Evolutionary conservation across 1,284 basidiomycete genomes (phyloP), one percentile per base, ranked within the genome.

Genomic region (Xerocomus minutiporus): DNA sequence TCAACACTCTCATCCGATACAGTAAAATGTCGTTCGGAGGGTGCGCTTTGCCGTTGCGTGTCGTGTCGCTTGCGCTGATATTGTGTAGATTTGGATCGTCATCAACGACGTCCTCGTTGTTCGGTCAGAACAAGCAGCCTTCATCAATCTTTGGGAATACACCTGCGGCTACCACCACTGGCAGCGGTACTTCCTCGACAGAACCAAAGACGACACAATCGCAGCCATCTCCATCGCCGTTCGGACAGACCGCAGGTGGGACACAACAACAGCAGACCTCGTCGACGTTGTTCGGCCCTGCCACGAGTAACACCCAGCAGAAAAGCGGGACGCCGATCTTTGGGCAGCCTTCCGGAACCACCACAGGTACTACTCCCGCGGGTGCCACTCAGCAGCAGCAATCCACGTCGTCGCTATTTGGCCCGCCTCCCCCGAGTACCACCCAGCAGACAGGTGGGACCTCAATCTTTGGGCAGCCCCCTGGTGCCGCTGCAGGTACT

Each of bases 61-160:
- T 45, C 6, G 34, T 6, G 5, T 51, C 7, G 11, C 17, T 46
- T 29, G 31, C 4, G 50, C 54, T 65, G 36, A 68, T 50, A 0
- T 8, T 8, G 7, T 25, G 12, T 28, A 65, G 66, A 32, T 48
- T 57, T 26, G 54, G 55, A 38, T 57, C 65, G 32, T 63, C 59
- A 8, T 35, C 64, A 15, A 44, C 55, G 32, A 54, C 53, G 17
- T 58, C 61, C 51, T 63, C 71, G 26, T 51, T 76, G 20, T 20
- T 20, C 51, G 68, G 75, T 3, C 68, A 71, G 54, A 57, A 36
- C 32, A 71, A 66, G 49, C 57, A 20, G 31, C 31, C 36, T 38
- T 20, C 66, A 1, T 61, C 64, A 11, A 57, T 67, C 38, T 73
- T 75, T 68, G 69, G 71, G 13, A 8, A 2, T 13, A 48, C 52